These are phyloP conservation scores for Phytophthora syringae DNA, from an alignment of 352 stramenopile species.

Conservation along the genomic window DNA sequence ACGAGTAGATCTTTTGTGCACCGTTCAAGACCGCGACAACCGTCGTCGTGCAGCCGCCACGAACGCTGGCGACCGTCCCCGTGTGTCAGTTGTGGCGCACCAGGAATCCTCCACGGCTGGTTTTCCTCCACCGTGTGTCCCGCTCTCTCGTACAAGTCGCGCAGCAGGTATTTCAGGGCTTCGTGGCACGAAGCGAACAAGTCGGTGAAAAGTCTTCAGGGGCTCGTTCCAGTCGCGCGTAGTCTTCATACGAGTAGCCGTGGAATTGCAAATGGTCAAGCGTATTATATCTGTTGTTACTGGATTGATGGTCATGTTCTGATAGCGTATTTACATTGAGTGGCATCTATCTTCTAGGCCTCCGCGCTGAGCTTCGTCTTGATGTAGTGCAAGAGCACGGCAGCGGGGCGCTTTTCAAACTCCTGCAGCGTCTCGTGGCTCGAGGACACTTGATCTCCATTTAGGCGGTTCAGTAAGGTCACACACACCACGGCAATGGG, in stretches of 20 bases:
- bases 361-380: conserved; percentile 55
- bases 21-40: conserved; percentile 81
- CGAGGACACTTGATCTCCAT: conserved; percentile 76
- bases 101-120: conserved; percentile 63
- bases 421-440: conserved; percentile 66
- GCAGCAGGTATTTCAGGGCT: conserved; percentile 68
- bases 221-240: conserved; percentile 54
- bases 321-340: conserved; percentile 10
- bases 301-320: conserved; percentile 11
- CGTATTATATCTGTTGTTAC: neutral
- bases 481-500: conserved; percentile 78
- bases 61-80: conserved; percentile 68
- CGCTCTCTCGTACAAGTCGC: conserved; percentile 58
- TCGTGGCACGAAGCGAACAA: conserved; percentile 72
- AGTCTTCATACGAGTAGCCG: conserved; percentile 49
- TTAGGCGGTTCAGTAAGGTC: conserved; percentile 77
- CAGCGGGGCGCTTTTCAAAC: conserved; percentile 65
- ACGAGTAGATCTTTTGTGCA: conserved; percentile 70
- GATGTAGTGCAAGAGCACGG: conserved; percentile 77
- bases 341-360: conserved; percentile 20
- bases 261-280: too few relatives aligned
- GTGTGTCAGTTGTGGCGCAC: conserved; percentile 47
- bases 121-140: conserved; percentile 70
- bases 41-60: conserved; percentile 90
- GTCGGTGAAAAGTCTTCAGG: conserved; percentile 55